These are phyloP conservation scores for Ramichloridium luteum DNA, from an alignment of 2,329 filamentous ascomycete species.

Conservation along the genomic window DNA sequence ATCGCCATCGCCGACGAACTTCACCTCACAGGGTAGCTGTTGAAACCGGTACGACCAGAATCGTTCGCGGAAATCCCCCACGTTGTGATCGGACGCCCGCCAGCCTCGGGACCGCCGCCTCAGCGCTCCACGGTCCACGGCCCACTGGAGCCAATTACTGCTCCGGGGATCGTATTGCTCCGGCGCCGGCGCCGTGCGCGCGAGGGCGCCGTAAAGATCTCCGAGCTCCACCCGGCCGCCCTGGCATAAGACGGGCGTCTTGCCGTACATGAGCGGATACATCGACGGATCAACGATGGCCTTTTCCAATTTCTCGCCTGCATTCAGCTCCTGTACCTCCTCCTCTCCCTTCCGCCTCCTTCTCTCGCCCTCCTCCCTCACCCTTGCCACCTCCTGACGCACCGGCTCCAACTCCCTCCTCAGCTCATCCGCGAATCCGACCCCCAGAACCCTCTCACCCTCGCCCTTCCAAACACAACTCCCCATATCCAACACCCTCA, in stretches of 20 bases:
- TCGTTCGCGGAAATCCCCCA: not conserved
- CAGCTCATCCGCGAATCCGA: no score
- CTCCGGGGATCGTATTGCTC: not conserved
- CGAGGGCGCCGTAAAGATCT: slow-evolving; percentile 7
- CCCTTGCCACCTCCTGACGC: no score
- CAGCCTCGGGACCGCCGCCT: no score
- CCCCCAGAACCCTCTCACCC: no score
- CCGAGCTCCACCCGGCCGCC: slow-evolving; percentile 5
- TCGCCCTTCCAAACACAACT: no score
- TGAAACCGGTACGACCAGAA: slow-evolving; percentile 4
- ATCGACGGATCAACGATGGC: slow-evolving; percentile 10
- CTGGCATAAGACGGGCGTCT: slow-evolving; percentile 11
- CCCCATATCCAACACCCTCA: no score
- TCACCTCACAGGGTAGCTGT: slow-evolving; percentile 7
- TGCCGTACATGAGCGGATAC: slow-evolving; percentile 16
- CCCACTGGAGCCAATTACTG: not conserved
- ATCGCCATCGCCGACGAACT: not conserved
- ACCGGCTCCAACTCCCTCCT: no score
- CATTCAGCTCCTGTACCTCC: no score
- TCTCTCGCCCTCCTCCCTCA: no score
- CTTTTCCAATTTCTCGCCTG: no score
- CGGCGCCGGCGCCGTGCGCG: slow-evolving; percentile 7
- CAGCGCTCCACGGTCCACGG: not conserved
- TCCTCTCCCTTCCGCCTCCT: no score
- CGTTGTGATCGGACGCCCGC: no score